Conservation (phyloP, 768 basidiomycete genomes). For the Hygrocybe coccinea region DNA sequence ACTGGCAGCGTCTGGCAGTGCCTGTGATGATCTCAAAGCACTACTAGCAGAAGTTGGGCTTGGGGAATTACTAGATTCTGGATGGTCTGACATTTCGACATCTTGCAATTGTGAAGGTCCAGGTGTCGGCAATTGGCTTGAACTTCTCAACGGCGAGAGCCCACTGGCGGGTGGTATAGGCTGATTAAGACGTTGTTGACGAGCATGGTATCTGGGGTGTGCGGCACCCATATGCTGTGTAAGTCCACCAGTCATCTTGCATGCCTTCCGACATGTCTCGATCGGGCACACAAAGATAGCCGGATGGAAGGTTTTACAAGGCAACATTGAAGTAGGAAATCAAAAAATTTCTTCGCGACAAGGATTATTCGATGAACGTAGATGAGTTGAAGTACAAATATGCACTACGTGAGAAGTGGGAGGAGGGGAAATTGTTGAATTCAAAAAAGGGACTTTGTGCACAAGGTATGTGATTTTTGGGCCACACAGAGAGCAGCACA, state of each 20-base stretch:
- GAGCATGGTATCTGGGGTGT: not conserved
- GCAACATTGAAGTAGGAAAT: not conserved
- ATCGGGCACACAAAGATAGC: not conserved
- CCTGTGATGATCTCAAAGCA: not conserved
- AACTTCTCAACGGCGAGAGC: not conserved
- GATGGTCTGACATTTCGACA: too few relatives aligned
- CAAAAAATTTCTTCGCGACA: not conserved
- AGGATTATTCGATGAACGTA: too few relatives aligned
- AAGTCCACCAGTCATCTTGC: not conserved
- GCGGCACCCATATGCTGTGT: not conserved
- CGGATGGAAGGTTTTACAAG: not conserved
- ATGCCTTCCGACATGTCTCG: not conserved
- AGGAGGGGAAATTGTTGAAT: too few relatives aligned
- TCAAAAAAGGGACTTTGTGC: too few relatives aligned
- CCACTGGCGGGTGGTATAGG: not conserved
- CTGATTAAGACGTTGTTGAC: not conserved
- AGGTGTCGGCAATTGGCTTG: not conserved
- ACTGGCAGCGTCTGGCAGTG: constrained; percentile 13
- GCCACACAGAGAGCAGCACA: too few relatives aligned
- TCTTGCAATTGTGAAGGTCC: not conserved
- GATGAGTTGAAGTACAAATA: too few relatives aligned
- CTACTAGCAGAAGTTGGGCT: not conserved
- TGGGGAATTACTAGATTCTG: not conserved
- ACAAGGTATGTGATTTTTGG: too few relatives aligned
- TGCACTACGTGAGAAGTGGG: too few relatives aligned